Percentiles rank a stretch among this genome's conserved stretches.
These are phyloP conservation scores for Trypanosoma lewisi DNA, from an alignment of 208 protist species.

Conservation along the genomic window DNA sequence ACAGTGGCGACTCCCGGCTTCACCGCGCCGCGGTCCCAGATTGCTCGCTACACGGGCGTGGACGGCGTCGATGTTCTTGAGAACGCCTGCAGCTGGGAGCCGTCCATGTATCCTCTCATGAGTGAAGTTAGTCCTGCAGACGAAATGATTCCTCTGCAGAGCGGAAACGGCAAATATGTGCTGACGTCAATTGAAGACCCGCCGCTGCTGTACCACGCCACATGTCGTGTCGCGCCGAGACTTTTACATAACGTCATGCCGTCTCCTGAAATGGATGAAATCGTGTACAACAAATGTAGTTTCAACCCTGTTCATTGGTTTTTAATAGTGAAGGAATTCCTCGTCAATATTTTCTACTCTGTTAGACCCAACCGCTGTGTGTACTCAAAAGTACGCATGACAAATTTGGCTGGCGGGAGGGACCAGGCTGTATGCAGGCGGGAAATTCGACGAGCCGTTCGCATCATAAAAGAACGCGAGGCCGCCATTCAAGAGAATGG, in stretches of 20 bases:
- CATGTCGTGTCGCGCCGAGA: slow-evolving; percentile 55
- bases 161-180: slow-evolving; percentile 5
- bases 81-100: slow-evolving; percentile 47
- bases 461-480: slow-evolving; percentile 32
- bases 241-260: slow-evolving; percentile 77
- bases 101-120: background rate
- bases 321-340: slow-evolving; percentile 54
- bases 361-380: slow-evolving; percentile 39
- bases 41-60: slow-evolving; percentile 69
- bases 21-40: slow-evolving; percentile 54
- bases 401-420: slow-evolving; percentile 56
- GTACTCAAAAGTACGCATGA: slow-evolving; percentile 61
- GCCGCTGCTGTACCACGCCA: slow-evolving; percentile 52
- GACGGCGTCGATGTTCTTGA: slow-evolving; percentile 67
- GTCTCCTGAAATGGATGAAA: slow-evolving; percentile 74
- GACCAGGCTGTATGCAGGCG: slow-evolving; percentile 69
- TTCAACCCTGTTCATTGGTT: slow-evolving; percentile 69
- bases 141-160: background rate
- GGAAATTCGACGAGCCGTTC: slow-evolving; percentile 66
- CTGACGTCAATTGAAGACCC: slow-evolving; percentile 26
- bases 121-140: background rate
- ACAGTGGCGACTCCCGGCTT: slow-evolving; percentile 77
- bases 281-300: slow-evolving; percentile 47
- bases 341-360: slow-evolving; percentile 48
- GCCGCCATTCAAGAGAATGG: background rate